Evolutionary conservation across 1,284 basidiomycete species (phyloP).

Genomic region (Coniferiporia sulphurascens): DNA sequence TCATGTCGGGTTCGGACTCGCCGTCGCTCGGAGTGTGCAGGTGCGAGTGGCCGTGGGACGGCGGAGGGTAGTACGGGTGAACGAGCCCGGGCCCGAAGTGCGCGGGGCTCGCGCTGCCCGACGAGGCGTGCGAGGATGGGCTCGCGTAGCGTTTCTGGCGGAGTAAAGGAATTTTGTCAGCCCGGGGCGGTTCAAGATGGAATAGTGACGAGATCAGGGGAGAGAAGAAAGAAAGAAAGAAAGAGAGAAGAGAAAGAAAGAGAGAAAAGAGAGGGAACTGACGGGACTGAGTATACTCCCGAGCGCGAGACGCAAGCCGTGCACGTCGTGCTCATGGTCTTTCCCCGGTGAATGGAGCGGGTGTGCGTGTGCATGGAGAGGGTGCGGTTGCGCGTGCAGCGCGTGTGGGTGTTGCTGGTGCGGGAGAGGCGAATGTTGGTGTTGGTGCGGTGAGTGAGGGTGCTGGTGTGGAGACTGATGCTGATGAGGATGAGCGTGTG

Average conservation of each 20-base stretch:
- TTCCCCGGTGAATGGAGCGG: slow-evolving; percentile 15
- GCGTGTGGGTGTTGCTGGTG: background rate
- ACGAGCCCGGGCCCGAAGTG: slow-evolving; percentile 24
- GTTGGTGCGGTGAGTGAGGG: background rate
- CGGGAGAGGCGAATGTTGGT: background rate
- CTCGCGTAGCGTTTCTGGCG: slow-evolving; percentile 36
- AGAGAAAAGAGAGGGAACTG: background rate
- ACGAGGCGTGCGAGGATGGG: slow-evolving; percentile 33
- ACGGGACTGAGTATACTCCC: slow-evolving; percentile 48
- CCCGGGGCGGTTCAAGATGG: too few species aligned
- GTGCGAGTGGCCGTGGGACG: slow-evolving; percentile 1
- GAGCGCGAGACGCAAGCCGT: slow-evolving; percentile 36
- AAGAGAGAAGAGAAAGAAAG: too few species aligned
- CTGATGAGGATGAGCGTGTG: too few species aligned
- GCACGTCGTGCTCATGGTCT: slow-evolving; percentile 12
- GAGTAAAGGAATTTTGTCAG: background rate
- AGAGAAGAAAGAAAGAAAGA: too few species aligned
- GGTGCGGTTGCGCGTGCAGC: background rate
- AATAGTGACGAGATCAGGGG: too few species aligned
- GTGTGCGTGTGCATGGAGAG: background rate
- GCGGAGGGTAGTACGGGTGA: slow-evolving; percentile 10
- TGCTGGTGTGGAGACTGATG: background rate
- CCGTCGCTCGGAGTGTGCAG: slow-evolving; percentile 7
- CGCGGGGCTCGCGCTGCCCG: slow-evolving; percentile 36
- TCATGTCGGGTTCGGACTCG: background rate